Conservation (phyloP, 2,329 filamentous ascomycete species). For the Ophiostoma pallidulum region DNA sequence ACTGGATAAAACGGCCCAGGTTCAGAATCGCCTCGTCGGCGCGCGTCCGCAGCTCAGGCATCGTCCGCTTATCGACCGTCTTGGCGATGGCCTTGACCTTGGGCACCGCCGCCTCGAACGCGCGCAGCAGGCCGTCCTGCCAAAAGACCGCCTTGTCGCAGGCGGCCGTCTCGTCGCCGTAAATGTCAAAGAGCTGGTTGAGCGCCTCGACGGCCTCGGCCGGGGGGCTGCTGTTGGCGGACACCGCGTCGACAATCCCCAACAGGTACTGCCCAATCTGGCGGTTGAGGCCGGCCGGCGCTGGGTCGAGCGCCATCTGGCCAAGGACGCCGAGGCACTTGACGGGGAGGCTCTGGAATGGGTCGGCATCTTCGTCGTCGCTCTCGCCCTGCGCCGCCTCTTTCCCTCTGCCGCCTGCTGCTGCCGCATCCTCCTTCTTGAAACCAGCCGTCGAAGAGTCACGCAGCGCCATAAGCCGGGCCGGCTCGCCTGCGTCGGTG, state of each 20-base stretch:
- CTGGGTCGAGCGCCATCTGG: slow-evolving; percentile 48
- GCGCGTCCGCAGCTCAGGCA: slow-evolving; percentile 45
- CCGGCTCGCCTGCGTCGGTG: slow-evolving; percentile 44
- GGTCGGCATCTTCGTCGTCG: slow-evolving; percentile 29
- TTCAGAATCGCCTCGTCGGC: slow-evolving; percentile 55
- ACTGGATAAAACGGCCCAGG: slow-evolving; percentile 50
- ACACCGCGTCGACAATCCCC: slow-evolving; percentile 37
- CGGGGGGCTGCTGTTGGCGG: slow-evolving; percentile 37
- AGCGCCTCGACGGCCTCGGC: slow-evolving; percentile 55
- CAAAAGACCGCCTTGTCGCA: slow-evolving; percentile 57
- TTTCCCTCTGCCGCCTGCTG: too few relatives aligned
- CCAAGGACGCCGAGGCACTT: slow-evolving; percentile 60
- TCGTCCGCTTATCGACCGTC: slow-evolving; percentile 50
- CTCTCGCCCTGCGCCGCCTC: slow-evolving; percentile 22
- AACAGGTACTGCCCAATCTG: slow-evolving; percentile 56
- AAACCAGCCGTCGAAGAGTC: slow-evolving; percentile 37
- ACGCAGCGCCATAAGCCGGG: slow-evolving; percentile 56
- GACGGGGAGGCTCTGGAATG: slow-evolving; percentile 53
- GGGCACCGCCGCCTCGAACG: slow-evolving; percentile 45
- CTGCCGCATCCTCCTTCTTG: slow-evolving; percentile 20
- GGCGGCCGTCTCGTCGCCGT: slow-evolving; percentile 48
- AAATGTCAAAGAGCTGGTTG: slow-evolving; percentile 59
- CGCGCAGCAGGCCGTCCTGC: slow-evolving; percentile 48
- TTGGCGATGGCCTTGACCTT: slow-evolving; percentile 49
- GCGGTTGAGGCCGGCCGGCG: slow-evolving; percentile 45